Evolutionary conservation across 495 filamentous ascomycete genomes (phyloP).

Genomic region (Annulohypoxylon nitens): DNA sequence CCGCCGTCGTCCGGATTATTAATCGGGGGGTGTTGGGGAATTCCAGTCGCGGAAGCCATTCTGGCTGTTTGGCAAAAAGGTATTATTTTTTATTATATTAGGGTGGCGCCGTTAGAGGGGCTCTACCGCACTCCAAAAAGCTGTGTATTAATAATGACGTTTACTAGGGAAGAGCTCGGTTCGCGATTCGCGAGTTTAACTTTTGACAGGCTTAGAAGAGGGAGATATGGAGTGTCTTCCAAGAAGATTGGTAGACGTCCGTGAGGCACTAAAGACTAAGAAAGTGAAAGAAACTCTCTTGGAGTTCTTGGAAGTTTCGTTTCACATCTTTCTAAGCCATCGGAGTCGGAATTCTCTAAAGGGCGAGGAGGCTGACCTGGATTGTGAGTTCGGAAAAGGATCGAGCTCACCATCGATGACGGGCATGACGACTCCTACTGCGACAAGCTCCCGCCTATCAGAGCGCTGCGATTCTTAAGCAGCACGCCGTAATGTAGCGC

Average conservation of each 20-base stretch:
- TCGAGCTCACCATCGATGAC: constrained; percentile 49
- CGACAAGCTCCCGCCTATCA: constrained; percentile 44
- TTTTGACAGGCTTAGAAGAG: constrained; percentile 4
- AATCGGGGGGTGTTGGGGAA: constrained; percentile 58
- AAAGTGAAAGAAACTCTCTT: constrained; percentile 3
- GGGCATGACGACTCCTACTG: constrained; percentile 42
- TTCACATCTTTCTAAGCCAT: constrained; percentile 33
- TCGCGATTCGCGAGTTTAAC: neutral
- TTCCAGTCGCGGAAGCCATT: constrained; percentile 70
- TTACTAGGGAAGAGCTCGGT: neutral
- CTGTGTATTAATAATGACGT: constrained; percentile 22
- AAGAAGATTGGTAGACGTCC: neutral
- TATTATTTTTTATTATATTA: constrained; percentile 24
- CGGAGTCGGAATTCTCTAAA: constrained; percentile 6
- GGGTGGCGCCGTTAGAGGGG: constrained; percentile 19
- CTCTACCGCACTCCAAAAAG: constrained; percentile 22
- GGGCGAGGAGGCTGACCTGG: constrained; percentile 20
- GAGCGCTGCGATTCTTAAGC: constrained; percentile 43
- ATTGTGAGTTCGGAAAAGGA: constrained; percentile 26
- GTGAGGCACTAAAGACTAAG: neutral
- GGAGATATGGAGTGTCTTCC: neutral
- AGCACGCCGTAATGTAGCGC: constrained; percentile 22
- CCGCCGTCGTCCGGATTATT: constrained; percentile 44
- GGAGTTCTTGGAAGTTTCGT: constrained; percentile 28
- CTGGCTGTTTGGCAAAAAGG: constrained; percentile 24